Base-by-base conservation (phyloP, 1,284 basidiomycete species). In the Puccinia polysora region DNA sequence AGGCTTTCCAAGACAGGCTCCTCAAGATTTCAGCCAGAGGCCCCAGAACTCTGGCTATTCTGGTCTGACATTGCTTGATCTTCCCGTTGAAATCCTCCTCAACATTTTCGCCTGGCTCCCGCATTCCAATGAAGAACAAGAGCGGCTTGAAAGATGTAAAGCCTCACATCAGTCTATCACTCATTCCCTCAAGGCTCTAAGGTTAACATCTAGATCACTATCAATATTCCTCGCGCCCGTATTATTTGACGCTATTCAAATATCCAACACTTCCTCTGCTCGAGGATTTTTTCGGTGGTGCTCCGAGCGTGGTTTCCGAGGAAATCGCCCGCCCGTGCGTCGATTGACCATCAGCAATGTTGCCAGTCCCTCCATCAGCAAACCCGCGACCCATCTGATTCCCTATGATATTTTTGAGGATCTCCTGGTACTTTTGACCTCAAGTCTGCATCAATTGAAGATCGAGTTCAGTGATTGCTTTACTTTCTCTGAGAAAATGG, bases 361-460 rank as follows among this genome's bases (percentile, higher is more conserved):
- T 4, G 60, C 43, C 12, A 23, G 30, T 18, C 60, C 25, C 23
- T 45, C 60, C 45, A 30, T 63, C 60, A 20, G 43, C 28, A 23
- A 25, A n/a, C 40, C 40, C 28, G 34, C 32, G 28, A 23, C 28
- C 23, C 45, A 47, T 30, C 3, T 50, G 10, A 25, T 63, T 15
- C 32, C 60, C 23, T 63, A 63, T 34, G 45, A 47, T n/a, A 53
- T 67, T 43, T 67, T 56, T 30, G 65, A 67, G 25, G 38, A 67
- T 6, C 43, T 67, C 20, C 15, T 67, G 10, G 28, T 18, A 28
- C 25, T 40, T 4, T 28, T 58, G 14, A 14, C 65, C 3, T 53
- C 65, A 7, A 28, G 40, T 55, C 49, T 67, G 14, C 36, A 32
- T 20, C 52, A 67, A 45, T 47, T 67, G 53, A 55, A 67, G 38